These are phyloP conservation scores for Moesziomyces sp. DNA, from an alignment of 1,284 basidiomycete species.

Conservation along the genomic window DNA sequence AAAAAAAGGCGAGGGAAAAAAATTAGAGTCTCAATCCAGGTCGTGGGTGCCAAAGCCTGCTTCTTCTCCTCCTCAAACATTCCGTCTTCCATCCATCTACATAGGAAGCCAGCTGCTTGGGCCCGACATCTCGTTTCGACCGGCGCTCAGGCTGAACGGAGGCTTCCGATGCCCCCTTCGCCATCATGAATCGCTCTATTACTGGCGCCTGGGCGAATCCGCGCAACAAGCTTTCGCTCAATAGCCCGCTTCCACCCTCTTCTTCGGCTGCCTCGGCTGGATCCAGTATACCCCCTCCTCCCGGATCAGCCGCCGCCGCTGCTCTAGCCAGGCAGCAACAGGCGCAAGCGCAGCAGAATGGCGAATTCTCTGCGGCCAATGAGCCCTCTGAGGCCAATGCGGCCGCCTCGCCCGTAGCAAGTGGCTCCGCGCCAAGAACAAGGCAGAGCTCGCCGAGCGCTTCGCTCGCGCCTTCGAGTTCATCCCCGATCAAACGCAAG, in stretches of 20 bases:
- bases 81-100: background rate
- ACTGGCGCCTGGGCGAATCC: conserved; percentile 60
- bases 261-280: conserved; percentile 18
- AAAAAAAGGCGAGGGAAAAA: no score
- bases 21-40: background rate
- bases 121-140: background rate
- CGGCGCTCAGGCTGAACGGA: conserved; percentile 4
- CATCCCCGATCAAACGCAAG: conserved; percentile 54
- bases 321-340: conserved; percentile 37
- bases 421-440: conserved; percentile 38
- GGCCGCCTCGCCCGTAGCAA: conserved; percentile 20
- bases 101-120: background rate
- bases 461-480: conserved; percentile 11
- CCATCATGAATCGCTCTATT: conserved; percentile 61
- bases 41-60: background rate
- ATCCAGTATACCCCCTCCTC: conserved; percentile 51
- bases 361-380: conserved; percentile 9
- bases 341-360: conserved; percentile 32
- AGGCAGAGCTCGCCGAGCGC: conserved; percentile 37
- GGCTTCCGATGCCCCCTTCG: conserved; percentile 25
- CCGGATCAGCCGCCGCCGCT: conserved; percentile 56
- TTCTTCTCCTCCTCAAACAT: background rate
- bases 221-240: conserved; percentile 56
- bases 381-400: conserved; percentile 5
- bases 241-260: conserved; percentile 44